A percentile compares a stretch with the other conserved stretches of the same genome.
These are phyloP conservation scores for Cadophora gregata DNA, from an alignment of 2,329 filamentous ascomycete species.

Conservation along the genomic window DNA sequence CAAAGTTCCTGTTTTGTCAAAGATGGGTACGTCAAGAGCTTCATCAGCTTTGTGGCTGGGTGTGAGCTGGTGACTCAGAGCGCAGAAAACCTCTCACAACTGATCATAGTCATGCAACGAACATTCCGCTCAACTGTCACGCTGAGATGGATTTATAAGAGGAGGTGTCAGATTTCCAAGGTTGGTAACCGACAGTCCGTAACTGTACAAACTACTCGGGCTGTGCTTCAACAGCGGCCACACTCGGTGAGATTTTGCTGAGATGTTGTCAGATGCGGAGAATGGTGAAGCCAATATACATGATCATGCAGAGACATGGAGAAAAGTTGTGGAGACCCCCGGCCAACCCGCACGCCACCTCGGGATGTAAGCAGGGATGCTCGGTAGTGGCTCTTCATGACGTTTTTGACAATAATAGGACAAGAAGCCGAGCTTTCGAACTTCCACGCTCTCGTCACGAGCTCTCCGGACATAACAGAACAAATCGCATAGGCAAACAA, in stretches of 20 bases:
- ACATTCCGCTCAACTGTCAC: not conserved
- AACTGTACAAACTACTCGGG: not conserved
- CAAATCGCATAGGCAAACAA: not conserved
- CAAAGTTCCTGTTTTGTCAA: not conserved
- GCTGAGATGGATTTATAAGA: not conserved
- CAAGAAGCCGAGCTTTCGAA: not conserved
- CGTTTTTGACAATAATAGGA: conserved; percentile 2
- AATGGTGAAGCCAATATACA: not conserved
- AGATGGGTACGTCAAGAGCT: not conserved
- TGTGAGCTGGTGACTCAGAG: not conserved
- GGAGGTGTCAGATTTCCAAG: not conserved
- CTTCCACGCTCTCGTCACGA: not conserved
- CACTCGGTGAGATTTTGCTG: not conserved
- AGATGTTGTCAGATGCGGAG: conserved; percentile 6
- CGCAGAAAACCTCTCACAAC: not conserved
- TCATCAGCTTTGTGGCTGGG: not conserved
- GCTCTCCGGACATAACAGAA: not conserved
- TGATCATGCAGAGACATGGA: conserved; percentile 7
- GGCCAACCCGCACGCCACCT: not conserved
- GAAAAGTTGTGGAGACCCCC: conserved; percentile 16
- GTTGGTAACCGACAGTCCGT: not conserved
- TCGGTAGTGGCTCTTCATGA: not conserved
- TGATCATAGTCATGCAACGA: not conserved
- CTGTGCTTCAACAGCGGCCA: not conserved
- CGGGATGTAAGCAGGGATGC: conserved; percentile 7